Evolutionary conservation across 2,329 filamentous ascomycete species (phyloP).

Genomic region (Pseudogymnoascus sp.): DNA sequence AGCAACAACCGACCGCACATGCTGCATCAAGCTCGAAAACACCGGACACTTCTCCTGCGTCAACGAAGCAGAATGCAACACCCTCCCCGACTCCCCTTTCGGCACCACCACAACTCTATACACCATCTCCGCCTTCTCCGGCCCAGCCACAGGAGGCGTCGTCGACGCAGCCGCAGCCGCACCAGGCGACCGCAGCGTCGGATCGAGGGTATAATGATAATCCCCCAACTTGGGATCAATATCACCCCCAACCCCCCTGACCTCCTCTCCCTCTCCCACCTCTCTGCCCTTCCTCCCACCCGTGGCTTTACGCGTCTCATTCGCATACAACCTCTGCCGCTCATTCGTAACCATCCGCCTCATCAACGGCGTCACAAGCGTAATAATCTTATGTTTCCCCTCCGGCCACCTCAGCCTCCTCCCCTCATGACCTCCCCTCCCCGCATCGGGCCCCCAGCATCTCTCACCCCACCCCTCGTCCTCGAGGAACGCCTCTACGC

Average conservation of each 20-base stretch:
- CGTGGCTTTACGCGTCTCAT: constrained; percentile 18
- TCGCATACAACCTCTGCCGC: constrained; percentile 25
- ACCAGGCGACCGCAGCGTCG: background rate
- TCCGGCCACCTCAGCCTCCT: constrained; percentile 26
- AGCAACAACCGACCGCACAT: constrained; percentile 16
- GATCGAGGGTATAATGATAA: constrained; percentile 11
- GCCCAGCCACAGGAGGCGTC: background rate
- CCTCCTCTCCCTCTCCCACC: background rate
- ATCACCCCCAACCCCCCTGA: background rate
- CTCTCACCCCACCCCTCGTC: constrained; percentile 27
- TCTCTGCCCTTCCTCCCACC: constrained; percentile 6
- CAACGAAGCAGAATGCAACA: constrained; percentile 18
- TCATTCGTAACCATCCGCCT: constrained; percentile 30
- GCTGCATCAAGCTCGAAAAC: constrained; percentile 21
- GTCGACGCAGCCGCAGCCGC: background rate
- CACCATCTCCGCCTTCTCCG: background rate
- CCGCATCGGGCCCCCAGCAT: constrained; percentile 19
- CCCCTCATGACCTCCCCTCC: constrained; percentile 10
- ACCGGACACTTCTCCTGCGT: constrained; percentile 18
- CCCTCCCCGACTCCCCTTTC: constrained; percentile 14
- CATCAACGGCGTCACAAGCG: constrained; percentile 24
- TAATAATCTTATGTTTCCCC: constrained; percentile 22
- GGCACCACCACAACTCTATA: constrained; percentile 25
- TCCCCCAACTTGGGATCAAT: constrained; percentile 13
- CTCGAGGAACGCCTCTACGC: constrained; percentile 23